Conservation (phyloP, 1,139 yeast genomes). For the Kazachstania sp. region DNA sequence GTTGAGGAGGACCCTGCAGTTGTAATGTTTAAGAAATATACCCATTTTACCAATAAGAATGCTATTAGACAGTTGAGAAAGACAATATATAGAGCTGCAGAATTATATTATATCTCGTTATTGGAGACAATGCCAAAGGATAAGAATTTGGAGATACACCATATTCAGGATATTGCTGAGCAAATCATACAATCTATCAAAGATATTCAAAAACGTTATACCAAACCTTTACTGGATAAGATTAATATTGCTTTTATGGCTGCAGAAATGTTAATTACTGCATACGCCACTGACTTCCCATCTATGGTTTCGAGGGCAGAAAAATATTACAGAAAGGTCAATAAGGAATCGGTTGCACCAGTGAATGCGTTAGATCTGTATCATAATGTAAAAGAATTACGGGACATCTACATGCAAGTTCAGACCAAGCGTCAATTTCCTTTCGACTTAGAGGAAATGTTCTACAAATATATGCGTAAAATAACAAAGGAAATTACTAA, state of each 20-base stretch:
- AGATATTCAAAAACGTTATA: conserved; percentile 51
- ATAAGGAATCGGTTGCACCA: conserved; percentile 39
- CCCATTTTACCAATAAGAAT: conserved; percentile 35
- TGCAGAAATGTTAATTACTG: conserved; percentile 48
- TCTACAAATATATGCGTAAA: conserved; percentile 45
- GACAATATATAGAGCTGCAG: conserved; percentile 46
- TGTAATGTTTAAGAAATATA: conserved; percentile 11
- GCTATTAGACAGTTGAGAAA: conserved; percentile 48
- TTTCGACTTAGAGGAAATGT: conserved; percentile 51
- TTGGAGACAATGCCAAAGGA: conserved; percentile 59
- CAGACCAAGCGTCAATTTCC: conserved; percentile 34
- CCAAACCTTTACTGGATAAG: conserved; percentile 51
- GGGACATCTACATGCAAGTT: conserved; percentile 49
- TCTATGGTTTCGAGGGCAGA: conserved; percentile 52
- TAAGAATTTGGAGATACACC: conserved; percentile 45
- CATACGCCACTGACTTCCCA: conserved; percentile 57
- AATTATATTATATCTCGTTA: conserved; percentile 49
- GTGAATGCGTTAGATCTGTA: conserved; percentile 59
- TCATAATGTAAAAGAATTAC: conserved; percentile 45
- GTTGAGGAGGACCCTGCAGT: conserved; percentile 45
- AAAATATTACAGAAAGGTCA: conserved; percentile 35
- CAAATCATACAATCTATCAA: conserved; percentile 44
- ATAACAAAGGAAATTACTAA: conserved; percentile 1
- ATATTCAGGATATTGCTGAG: conserved; percentile 54
- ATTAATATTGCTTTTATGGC: conserved; percentile 48